Percentiles rank a stretch among this genome's conserved stretches.
Conservation (phyloP, 345 rosid genomes). For the Ceriops zippeliana region DNA sequence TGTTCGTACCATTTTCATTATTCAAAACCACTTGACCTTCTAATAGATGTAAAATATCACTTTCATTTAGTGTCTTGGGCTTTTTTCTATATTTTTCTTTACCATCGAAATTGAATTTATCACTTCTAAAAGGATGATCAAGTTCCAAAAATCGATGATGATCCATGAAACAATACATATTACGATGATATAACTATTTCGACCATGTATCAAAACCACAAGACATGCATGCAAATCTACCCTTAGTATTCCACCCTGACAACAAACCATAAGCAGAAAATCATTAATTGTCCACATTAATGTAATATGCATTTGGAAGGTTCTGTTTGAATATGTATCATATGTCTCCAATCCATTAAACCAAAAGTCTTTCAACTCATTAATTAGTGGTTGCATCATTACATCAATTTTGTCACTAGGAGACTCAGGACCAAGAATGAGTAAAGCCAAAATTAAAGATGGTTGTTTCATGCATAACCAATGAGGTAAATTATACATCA, state of each 20-base stretch:
- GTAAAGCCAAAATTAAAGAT: too few species aligned
- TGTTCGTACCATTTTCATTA: not conserved
- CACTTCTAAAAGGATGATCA: not conserved
- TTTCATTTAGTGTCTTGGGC: not conserved
- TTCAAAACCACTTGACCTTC: not conserved
- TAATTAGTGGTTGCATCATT: not conserved
- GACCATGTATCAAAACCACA: not conserved
- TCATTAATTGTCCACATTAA: conserved; percentile 14
- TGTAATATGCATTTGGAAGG: not conserved
- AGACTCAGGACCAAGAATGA: too few species aligned
- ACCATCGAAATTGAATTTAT: not conserved
- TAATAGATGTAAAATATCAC: not conserved
- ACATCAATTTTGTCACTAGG: not conserved
- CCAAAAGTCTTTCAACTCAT: conserved; percentile 6
- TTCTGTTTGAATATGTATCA: not conserved
- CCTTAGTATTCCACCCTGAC: not conserved
- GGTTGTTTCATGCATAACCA: too few species aligned
- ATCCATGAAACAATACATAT: conserved; percentile 4
- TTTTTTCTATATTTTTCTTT: not conserved
- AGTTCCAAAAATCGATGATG: not conserved
- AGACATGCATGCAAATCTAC: not conserved
- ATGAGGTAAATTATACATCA: too few species aligned
- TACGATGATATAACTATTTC: not conserved
- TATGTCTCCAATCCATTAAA: not conserved
- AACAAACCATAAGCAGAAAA: not conserved